phyloP scores from a whole-genome alignment of 2,329 filamentous ascomycete genomes.

The Teratosphaeria nubilosa region DNA sequence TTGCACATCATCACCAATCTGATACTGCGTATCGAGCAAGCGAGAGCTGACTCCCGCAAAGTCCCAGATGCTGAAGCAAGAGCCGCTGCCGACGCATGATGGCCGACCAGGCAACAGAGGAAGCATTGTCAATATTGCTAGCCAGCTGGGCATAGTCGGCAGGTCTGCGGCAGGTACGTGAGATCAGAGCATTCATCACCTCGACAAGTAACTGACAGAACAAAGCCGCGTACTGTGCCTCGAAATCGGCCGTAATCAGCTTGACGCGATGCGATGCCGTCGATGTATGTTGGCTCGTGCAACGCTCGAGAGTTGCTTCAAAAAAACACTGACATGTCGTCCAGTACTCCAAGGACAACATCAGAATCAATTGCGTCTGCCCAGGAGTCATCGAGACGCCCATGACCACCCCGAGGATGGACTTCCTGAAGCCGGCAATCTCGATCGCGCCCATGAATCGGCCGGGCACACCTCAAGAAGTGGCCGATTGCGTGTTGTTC shows the following conservation, averaged over 20 bases:
- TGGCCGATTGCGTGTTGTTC: constrained; percentile 39
- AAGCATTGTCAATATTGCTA: constrained; percentile 38
- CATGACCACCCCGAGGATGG: constrained; percentile 32
- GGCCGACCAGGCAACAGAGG: constrained; percentile 32
- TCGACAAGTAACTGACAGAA: background rate
- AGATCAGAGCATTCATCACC: background rate
- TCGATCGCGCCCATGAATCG: constrained; percentile 29
- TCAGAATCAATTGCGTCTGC: constrained; percentile 38
- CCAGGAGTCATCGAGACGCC: constrained; percentile 26
- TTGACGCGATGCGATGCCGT: constrained; percentile 41
- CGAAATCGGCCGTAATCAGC: constrained; percentile 37
- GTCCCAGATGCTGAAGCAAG: constrained; percentile 35
- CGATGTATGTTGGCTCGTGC: constrained; percentile 25
- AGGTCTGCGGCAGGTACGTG: constrained; percentile 33
- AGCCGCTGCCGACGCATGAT: constrained; percentile 34
- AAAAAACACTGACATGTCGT: background rate
- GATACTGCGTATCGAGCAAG: too few species aligned
- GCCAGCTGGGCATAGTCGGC: constrained; percentile 33
- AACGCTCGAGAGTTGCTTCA: background rate
- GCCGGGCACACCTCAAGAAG: constrained; percentile 36
- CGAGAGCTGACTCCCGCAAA: too few species aligned
- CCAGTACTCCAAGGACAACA: constrained; percentile 36
- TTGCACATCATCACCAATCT: constrained; percentile 12
- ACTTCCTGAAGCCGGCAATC: constrained; percentile 19
- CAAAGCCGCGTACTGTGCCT: constrained; percentile 35